Base-by-base conservation (phyloP, 2,329 filamentous ascomycete species). In the Botrytis deweyae region DNA sequence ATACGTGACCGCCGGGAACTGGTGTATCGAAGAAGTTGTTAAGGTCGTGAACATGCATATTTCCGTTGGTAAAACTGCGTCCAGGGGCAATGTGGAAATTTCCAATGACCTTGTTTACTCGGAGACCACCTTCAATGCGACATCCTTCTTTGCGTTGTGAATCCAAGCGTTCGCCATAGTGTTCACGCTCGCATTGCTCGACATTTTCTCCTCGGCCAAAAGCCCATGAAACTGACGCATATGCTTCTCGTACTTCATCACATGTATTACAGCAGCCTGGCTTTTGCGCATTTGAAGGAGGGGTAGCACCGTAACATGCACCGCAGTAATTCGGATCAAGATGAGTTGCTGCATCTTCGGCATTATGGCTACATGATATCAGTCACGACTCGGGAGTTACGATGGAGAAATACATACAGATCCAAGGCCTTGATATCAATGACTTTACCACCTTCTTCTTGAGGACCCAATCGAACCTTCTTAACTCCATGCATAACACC, bases 71-170 rank as follows among this genome's bases (percentile, higher is more conserved):
- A 88, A 98, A 98, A 82, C 92, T 95, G 84, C 95, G 93, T 79
- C 96, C 96, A 1, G 96, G 96, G 1, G 97, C 96, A 79, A 99
- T 92, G 84, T 99, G 96, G 88, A 99, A 99, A 86, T 99, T 99
- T 73, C 96, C 96, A 72, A 99, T 89, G 40, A 99, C 96, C 85
- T 99, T 99, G 88, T 99, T 99, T 78, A 99, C 97, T 66, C 93
- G 93, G 78, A 99, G 89, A 58, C 90, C 90, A 74, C 96, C 96
- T 83, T 98, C 94, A 77, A 99, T 92, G 69, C 96, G 93, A 84
- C 96, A 99, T 74, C 96, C 96, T 84, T 99, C 97, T 70, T 91
- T 89, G 73, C 95, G 90, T 85, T 98, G 95, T 76, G 90, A 90
- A 81, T 97, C 93, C 74, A 99, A 87, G 79, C 91, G 92, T 83